Evolutionary conservation across 2,329 filamentous ascomycete genomes (phyloP), one percentile per base, ranked within the genome.

Genomic region (Arachnomyces sp.): DNA sequence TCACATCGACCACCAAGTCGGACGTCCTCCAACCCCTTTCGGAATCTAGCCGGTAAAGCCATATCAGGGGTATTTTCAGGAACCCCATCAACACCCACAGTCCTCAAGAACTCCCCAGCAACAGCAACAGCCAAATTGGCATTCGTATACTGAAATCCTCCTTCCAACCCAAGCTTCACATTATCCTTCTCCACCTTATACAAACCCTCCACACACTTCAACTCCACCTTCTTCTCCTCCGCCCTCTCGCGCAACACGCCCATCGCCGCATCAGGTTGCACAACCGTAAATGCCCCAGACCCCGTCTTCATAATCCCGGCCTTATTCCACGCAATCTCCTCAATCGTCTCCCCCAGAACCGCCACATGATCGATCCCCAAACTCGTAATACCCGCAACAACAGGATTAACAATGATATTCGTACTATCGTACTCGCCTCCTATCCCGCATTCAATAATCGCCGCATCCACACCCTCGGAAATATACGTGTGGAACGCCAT

Each of bases 381-480:
- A 53, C 82, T 87, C 14, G 87, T 81, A 29, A 95, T 79, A 0
- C 82, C 84, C 1, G 79, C 76, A 1, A 80, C 81, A 5, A 76
- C 80, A 1, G 88, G 82, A 9, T 76, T 72, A 8, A 73, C 68
- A 4, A 98, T 63, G 15, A 96, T 76, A 55, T 96, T 96, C 7
- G 92, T 98, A 18, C 84, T 83, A 56, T 96, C 90, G 54, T 88
- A 88, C 64, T 94, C 86, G 36, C 89, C 92, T 12, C 92, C 92
- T 47, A 96, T 93, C 1, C 92, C 92, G 54, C 87, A 94, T 64
- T 98, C 92, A 28, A 96, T 74, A 7, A 96, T 79, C 0, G 87
- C 89, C 13, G 79, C 79, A 47, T 81, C 72, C 0, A 95, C 80
- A 1, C 82, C 81, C 58, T 92, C 82, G 35, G 72, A 62, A 17